Percentiles rank a stretch among this genome's conserved stretches.
Evolutionary conservation across 2,329 filamentous ascomycete genomes (phyloP).

Genomic region (Cercospora zeae-maydis): DNA sequence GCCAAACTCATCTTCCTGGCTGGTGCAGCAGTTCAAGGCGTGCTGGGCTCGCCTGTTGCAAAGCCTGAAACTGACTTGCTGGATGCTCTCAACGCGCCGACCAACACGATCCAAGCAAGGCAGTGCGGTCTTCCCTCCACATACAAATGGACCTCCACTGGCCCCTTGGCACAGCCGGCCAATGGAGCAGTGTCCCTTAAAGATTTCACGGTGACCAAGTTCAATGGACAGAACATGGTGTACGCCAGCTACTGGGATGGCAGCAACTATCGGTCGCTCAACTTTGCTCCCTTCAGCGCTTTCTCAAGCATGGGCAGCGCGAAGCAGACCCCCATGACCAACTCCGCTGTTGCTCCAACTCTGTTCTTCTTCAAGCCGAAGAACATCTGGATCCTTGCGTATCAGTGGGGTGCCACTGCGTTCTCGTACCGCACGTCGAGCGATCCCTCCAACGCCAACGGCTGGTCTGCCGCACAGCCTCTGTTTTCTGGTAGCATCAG

Average conservation of each 20-base stretch:
- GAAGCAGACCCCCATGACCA: constrained; percentile 51
- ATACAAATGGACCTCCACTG: constrained; percentile 51
- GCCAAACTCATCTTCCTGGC: not conserved
- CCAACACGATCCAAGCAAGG: not conserved
- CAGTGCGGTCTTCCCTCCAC: constrained; percentile 47
- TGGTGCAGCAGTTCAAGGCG: not conserved
- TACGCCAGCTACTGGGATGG: constrained; percentile 54
- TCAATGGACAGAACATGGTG: constrained; percentile 59
- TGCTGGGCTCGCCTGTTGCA: not conserved
- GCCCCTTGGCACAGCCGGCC: constrained; percentile 51
- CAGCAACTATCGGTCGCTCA: constrained; percentile 55
- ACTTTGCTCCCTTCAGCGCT: constrained; percentile 51
- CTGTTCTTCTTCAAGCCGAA: constrained; percentile 63
- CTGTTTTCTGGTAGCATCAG: constrained; percentile 56
- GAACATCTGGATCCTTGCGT: constrained; percentile 61
- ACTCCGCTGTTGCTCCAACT: constrained; percentile 55
- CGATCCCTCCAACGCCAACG: constrained; percentile 55
- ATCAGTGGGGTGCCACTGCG: constrained; percentile 59
- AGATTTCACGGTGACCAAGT: constrained; percentile 57
- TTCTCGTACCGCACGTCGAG: constrained; percentile 60
- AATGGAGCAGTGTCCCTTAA: constrained; percentile 58
- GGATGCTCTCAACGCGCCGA: not conserved
- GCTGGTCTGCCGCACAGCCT: constrained; percentile 54
- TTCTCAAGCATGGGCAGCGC: constrained; percentile 52
- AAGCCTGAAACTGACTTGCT: not conserved